Evolutionary conservation across 2,329 filamentous ascomycete species (phyloP), one percentile per base, ranked within the genome.

Genomic region (Calonectria hongkongensis): DNA sequence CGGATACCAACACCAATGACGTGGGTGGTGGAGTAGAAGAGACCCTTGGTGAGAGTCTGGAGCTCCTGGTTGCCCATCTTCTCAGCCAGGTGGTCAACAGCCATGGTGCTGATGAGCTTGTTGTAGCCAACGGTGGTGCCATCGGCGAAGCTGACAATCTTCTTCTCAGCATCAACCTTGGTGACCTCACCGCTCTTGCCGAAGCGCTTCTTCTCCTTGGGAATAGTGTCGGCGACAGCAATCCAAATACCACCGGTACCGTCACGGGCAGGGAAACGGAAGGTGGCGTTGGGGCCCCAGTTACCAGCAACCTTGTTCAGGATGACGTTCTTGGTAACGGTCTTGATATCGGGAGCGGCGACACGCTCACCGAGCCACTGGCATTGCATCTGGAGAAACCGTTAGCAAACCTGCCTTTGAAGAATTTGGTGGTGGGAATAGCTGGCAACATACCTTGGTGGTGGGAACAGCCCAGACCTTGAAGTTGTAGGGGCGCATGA

Each of bases 401-500:
- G 28, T 78, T 27, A 77, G 76, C 68, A 12, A n/a, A 25, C 13
- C 21, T 18, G 25, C 41, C 47, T 39, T 4, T 10, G 28, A 4
- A 62, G 13, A 28, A 28, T 45, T 25, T n/a, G 16, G 4, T 7
- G 33, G 27, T 41, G 33, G 41, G 21, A 47, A 5, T 5, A 16
- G 12, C 33, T 12, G 13, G 15, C 15, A 62, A 43, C 72, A 81
- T 90, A 97, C 95, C 92, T 98, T 98, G 79, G 94, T 98, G 70
- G 96, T 98, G 72, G 97, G 97, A 81, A 98, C 96, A 75, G 97
- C 97, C 97, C 97, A 99, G 84, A 99, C 97, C 89, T 99, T 99
- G 93, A 93, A 99, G 92, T 99, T 99, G 91, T 99, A 99, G 68
- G 97, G 97, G 81, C 97, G 91, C 97, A 99, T 99, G 91, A 99